Conservation (phyloP, 1,139 yeast species). For the Zhuliangozyma blackwelliae region DNA sequence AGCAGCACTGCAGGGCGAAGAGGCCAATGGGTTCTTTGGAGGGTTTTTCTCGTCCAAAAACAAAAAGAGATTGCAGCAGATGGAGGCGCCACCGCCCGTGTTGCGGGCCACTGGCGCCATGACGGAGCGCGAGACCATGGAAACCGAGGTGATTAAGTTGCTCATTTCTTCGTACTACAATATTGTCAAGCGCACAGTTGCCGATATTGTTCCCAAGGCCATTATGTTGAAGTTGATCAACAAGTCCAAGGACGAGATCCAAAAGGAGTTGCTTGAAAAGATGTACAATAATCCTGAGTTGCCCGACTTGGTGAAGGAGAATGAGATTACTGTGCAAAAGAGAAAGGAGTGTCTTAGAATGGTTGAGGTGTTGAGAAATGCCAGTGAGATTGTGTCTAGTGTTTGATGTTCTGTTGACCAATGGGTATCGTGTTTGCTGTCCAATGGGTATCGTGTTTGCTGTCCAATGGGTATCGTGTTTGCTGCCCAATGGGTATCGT, state of each 20-base stretch:
- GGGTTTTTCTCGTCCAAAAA: slow-evolving; percentile 91
- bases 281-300: slow-evolving; percentile 75
- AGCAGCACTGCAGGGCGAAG: slow-evolving; percentile 29
- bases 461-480: too few relatives aligned
- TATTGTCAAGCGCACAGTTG: slow-evolving; percentile 90
- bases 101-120: slow-evolving; percentile 92
- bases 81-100: slow-evolving; percentile 97
- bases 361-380: slow-evolving; percentile 88
- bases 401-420: too few relatives aligned
- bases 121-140: slow-evolving; percentile 94
- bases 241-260: slow-evolving; percentile 80
- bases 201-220: slow-evolving; percentile 93
- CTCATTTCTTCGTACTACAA: slow-evolving; percentile 85
- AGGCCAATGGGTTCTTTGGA: slow-evolving; percentile 78
- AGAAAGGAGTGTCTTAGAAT: slow-evolving; percentile 91
- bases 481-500: too few relatives aligned
- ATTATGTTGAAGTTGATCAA: slow-evolving; percentile 88
- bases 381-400: slow-evolving; percentile 86
- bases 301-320: slow-evolving; percentile 80
- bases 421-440: too few relatives aligned
- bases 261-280: slow-evolving; percentile 82
- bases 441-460: too few relatives aligned
- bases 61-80: slow-evolving; percentile 88
- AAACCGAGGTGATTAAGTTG: slow-evolving; percentile 93
- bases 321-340: slow-evolving; percentile 88